Base-by-base conservation (phyloP, 2,329 filamentous ascomycete species). In the Dactylellina cionopaga region DNA sequence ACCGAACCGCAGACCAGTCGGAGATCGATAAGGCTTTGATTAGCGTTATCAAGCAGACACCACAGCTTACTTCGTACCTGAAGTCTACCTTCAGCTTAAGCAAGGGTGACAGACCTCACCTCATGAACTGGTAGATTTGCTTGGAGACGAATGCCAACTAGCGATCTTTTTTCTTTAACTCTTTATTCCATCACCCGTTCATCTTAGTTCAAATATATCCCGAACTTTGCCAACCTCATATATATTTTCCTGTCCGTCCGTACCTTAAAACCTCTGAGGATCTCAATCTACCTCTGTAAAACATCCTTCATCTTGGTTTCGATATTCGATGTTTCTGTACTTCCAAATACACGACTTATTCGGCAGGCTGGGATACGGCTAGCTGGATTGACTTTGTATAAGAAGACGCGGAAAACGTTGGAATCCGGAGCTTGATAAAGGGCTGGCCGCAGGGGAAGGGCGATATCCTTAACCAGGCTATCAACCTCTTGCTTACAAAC, bases 101-200 rank as follows among this genome's bases (percentile, higher is more conserved):
- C 86, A 97, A 93, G 88, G 95, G 95, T 82, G 94, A 99, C 88
- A 93, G 94, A 90, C 95, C 95, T 85, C 95, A 99, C 87, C 92
- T 96, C 89, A 98, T 99, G 95, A 91, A 92, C 86, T 99, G 94
- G 89, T 99, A 97, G 85, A 88, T 79, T 62, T 73, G 35, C 37
- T 64, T 52, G 43, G 33, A 65, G 52, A 72, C 51, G 52, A 71
- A 71, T 63, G 55, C 46, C 63, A 59, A 72, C 56, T 60, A 72
- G 68, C 59, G 59, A 72, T 65, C 47, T 37, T 52, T 64, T 59
- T 64, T 59, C 52, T 72, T 64, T 55, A 72, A 72, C 54, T 47
- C 49, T 64, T 55, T 35, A 55, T 31, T 51, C 46, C 37, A 56
- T 44, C 54, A 56, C 55, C 37, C 63, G 29, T 47, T 39, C 60